A percentile compares a stretch with the other conserved stretches of the same genome.
These are phyloP conservation scores for Hawksworthiomyces lignivorus DNA, from an alignment of 2,329 filamentous ascomycete genomes.

Conservation along the genomic window DNA sequence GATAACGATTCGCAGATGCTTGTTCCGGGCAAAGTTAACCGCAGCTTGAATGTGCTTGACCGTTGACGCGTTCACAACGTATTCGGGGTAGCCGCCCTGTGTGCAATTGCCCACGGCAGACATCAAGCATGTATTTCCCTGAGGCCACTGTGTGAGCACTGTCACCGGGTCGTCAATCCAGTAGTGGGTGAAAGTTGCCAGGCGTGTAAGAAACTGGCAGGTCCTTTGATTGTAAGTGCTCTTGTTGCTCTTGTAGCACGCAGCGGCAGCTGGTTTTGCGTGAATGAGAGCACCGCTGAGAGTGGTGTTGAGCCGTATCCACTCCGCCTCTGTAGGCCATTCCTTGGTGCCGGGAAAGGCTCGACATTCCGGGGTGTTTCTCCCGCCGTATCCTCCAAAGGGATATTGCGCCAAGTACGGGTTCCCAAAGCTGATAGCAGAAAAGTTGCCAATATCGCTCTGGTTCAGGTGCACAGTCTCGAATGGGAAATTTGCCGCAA, in stretches of 20 bases:
- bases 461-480: slow-evolving; percentile 7
- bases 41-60: slow-evolving; percentile 28
- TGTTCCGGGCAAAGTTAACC: slow-evolving; percentile 25
- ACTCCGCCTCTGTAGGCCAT: slow-evolving; percentile 25
- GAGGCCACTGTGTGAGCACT: slow-evolving; percentile 24
- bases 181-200: slow-evolving; percentile 22
- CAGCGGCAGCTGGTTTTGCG: slow-evolving; percentile 23
- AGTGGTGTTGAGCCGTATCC: slow-evolving; percentile 23
- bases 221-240: slow-evolving; percentile 16
- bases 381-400: too few species aligned
- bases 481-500: slow-evolving; percentile 8
- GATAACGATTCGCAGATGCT: slow-evolving; percentile 27
- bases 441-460: slow-evolving; percentile 6
- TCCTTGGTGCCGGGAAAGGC: slow-evolving; percentile 20
- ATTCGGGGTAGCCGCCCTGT: slow-evolving; percentile 27
- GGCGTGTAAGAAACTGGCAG: slow-evolving; percentile 23
- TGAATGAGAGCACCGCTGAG: slow-evolving; percentile 24
- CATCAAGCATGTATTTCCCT: slow-evolving; percentile 25
- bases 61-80: slow-evolving; percentile 29
- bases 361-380: slow-evolving; percentile 18
- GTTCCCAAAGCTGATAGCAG: slow-evolving; percentile 8
- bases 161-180: slow-evolving; percentile 26
- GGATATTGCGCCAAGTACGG: background rate
- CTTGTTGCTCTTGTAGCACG: slow-evolving; percentile 22
- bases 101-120: slow-evolving; percentile 22